phyloP scores from a whole-genome alignment of 2,329 filamentous ascomycete species.

The Teratosphaeriaceae sp. region DNA sequence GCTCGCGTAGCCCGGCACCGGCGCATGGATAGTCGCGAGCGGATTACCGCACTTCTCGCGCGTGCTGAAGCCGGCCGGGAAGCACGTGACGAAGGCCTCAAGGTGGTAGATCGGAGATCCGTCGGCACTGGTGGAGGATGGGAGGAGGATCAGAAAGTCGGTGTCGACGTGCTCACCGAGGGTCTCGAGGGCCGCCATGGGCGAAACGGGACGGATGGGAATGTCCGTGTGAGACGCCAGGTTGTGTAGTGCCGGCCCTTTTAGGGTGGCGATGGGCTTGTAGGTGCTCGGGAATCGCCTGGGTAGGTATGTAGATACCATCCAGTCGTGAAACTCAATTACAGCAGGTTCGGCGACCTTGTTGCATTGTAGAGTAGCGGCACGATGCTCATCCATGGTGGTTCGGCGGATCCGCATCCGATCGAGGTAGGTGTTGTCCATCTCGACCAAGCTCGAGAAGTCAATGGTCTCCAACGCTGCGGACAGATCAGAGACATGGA shows the following conservation, averaged over 20 bases:
- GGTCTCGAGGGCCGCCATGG: constrained; percentile 38
- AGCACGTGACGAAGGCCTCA: constrained; percentile 50
- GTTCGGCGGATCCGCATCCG: constrained; percentile 45
- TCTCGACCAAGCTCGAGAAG: constrained; percentile 49
- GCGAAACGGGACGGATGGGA: constrained; percentile 30
- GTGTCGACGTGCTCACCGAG: constrained; percentile 51
- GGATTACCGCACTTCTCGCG: constrained; percentile 47
- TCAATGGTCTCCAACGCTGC: constrained; percentile 47
- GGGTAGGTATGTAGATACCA: constrained; percentile 51
- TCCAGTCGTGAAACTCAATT: constrained; percentile 51
- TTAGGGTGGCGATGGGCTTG: constrained; percentile 2
- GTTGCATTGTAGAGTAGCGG: constrained; percentile 35
- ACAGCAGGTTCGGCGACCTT: constrained; percentile 41
- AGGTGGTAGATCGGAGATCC: constrained; percentile 43
- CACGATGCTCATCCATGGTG: constrained; percentile 39
- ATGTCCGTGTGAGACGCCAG: constrained; percentile 38
- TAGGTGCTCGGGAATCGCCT: constrained; percentile 48
- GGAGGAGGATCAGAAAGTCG: constrained; percentile 54
- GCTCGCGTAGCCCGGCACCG: constrained; percentile 51
- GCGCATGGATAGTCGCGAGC: constrained; percentile 50
- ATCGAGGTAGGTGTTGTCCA: constrained; percentile 53
- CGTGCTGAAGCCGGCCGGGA: constrained; percentile 53
- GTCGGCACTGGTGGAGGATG: constrained; percentile 24
- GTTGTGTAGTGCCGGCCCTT: constrained; percentile 29
- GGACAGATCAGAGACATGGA: not conserved